Conservation (phyloP, 1,284 basidiomycete genomes). For the Taiwanofungus camphoratus region DNA sequence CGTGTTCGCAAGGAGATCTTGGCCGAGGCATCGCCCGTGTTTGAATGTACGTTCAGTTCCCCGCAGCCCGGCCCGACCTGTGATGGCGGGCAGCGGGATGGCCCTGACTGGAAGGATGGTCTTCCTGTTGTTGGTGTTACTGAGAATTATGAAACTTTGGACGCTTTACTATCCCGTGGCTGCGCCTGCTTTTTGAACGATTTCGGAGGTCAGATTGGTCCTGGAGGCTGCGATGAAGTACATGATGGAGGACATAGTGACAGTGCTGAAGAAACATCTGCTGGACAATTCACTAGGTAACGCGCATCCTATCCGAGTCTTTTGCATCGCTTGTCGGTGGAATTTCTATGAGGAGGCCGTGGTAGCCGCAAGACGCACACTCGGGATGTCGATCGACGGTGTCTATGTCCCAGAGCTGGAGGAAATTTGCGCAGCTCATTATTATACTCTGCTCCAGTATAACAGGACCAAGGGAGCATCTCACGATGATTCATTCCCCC, state of each 20-base stretch:
- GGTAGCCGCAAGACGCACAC: not conserved
- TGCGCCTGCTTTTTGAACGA: constrained; percentile 2
- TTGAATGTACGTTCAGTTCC: constrained; percentile 15
- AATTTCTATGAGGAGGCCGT: not conserved
- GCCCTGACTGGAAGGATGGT: not conserved
- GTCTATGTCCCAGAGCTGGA: constrained; percentile 12
- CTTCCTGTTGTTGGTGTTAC: constrained; percentile 8
- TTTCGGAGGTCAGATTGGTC: not conserved
- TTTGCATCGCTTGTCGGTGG: not conserved
- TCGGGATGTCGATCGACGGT: not conserved
- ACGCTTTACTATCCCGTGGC: constrained; percentile 13
- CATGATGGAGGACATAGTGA: constrained; percentile 3
- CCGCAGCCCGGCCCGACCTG: constrained; percentile 10
- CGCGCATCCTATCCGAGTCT: not conserved
- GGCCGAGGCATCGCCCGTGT: constrained; percentile 12
- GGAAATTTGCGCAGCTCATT: constrained; percentile 7
- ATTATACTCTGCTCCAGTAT: constrained; percentile 10
- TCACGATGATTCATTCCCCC: not conserved
- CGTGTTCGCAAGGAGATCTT: constrained; percentile 14
- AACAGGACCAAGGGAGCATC: not conserved
- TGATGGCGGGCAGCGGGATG: not conserved
- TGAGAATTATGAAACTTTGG: constrained; percentile 14
- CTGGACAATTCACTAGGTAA: not conserved
- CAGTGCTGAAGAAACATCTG: not conserved
- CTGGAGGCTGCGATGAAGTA: constrained; percentile 14